These are phyloP conservation scores for Fusarium pseudograminearum DNA, from an alignment of 2,329 filamentous ascomycete species.

Conservation along the genomic window DNA sequence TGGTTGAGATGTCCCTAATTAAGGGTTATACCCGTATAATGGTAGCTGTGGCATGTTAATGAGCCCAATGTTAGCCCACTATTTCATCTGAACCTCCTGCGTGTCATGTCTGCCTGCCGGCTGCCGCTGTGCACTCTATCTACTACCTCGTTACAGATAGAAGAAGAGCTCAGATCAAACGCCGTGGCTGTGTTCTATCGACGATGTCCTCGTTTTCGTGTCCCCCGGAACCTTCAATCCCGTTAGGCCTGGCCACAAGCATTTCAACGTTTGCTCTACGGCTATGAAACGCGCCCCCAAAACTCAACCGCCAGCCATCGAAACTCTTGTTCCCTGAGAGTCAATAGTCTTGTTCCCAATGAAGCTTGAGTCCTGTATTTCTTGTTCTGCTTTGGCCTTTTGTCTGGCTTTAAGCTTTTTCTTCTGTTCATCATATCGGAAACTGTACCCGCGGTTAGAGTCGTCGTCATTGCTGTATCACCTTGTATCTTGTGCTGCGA, in stretches of 20 bases:
- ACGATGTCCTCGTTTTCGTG: constrained; percentile 23
- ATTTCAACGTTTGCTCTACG: constrained; percentile 8
- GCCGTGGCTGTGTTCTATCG: not conserved
- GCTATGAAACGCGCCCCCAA: constrained; percentile 19
- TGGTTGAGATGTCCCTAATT: not conserved
- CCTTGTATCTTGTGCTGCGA: not conserved
- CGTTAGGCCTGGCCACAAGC: constrained; percentile 3
- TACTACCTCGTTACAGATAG: not conserved
- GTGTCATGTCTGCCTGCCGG: constrained; percentile 1
- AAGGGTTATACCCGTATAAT: not conserved
- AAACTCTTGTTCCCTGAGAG: constrained; percentile 5
- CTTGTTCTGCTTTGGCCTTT: not conserved
- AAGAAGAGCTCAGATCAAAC: not conserved
- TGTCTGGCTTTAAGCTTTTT: not conserved
- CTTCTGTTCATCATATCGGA: not conserved
- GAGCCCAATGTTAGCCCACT: constrained; percentile 28
- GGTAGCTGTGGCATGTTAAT: constrained; percentile 31
- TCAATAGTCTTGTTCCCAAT: not conserved
- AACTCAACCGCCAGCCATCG: constrained; percentile 20
- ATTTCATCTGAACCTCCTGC: constrained; percentile 4
- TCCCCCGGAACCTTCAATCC: not conserved
- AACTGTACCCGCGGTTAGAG: constrained; percentile 11
- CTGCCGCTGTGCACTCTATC: not conserved
- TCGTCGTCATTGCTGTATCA: constrained; percentile 31
- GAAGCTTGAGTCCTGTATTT: not conserved